A percentile compares a stretch with the other conserved stretches of the same genome.
These are phyloP conservation scores for Rubia peregrina DNA, from an alignment of 305 asterid species.

Conservation along the genomic window DNA sequence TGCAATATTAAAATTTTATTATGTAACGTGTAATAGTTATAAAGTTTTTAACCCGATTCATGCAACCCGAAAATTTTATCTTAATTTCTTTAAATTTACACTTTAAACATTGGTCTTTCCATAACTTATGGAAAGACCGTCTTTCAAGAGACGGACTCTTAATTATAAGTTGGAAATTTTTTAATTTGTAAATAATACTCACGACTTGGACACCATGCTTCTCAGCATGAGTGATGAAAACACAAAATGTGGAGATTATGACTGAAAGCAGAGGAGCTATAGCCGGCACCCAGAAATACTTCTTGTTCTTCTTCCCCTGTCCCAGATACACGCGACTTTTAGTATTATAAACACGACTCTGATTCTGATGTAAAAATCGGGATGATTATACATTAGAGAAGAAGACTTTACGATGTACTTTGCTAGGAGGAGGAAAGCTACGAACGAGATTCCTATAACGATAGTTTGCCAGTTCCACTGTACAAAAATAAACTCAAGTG, in stretches of 20 bases:
- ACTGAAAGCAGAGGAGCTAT: slow-evolving; percentile 78
- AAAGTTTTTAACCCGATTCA: too few relatives aligned
- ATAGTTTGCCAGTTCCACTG: slow-evolving; percentile 66
- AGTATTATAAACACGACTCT: background rate
- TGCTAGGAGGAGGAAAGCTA: slow-evolving; percentile 30
- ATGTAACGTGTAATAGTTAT: too few relatives aligned
- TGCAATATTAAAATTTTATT: too few relatives aligned
- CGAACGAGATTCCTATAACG: slow-evolving; percentile 35
- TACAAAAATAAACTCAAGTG: background rate
- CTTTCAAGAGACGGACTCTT: too few relatives aligned
- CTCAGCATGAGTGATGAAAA: slow-evolving; percentile 65
- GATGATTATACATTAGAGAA: background rate
- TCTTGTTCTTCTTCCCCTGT: slow-evolving; percentile 71
- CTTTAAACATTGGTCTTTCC: too few relatives aligned
- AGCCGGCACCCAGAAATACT: slow-evolving; percentile 73
- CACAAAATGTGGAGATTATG: slow-evolving; percentile 57
- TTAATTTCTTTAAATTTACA: too few relatives aligned
- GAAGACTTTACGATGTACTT: slow-evolving; percentile 38
- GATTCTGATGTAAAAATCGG: background rate
- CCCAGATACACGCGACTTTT: background rate
- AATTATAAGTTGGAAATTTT: too few relatives aligned
- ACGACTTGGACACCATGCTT: slow-evolving; percentile 62
- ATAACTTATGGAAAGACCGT: too few relatives aligned
- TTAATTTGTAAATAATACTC: slow-evolving; percentile 15
- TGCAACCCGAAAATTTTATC: too few relatives aligned